Evolutionary conservation across 139 green algal genomes (phyloP), one percentile per base, ranked within the genome.

Genomic region (Tetradesmus lagerheimii): DNA sequence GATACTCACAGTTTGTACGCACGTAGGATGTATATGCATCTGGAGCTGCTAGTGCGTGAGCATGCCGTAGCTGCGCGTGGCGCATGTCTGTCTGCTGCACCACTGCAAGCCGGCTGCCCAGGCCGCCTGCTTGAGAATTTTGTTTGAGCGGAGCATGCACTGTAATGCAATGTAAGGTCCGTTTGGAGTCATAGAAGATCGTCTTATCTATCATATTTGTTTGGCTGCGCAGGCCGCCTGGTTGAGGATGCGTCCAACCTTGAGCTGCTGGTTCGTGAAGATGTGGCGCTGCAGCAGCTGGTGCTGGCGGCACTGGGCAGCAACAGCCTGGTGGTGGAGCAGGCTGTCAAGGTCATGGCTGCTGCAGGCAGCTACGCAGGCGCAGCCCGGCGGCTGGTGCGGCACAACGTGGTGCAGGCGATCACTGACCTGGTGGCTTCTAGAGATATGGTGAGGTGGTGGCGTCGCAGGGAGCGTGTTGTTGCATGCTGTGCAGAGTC

Each of bases 161-260:
- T n/a, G n/a, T n/a, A n/a, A n/a, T n/a, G n/a, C n/a, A n/a, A n/a
- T n/a, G n/a, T n/a, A n/a, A n/a, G n/a, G n/a, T n/a, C n/a, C n/a
- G n/a, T n/a, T n/a, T n/a, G n/a, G n/a, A n/a, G n/a, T n/a, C n/a
- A n/a, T n/a, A n/a, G n/a, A n/a, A n/a, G n/a, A n/a, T n/a, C n/a
- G n/a, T n/a, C n/a, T n/a, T n/a, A n/a, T n/a, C n/a, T n/a, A n/a
- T n/a, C n/a, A n/a, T n/a, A 50, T 5, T 50, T 50, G 43, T 76
- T 43, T 37, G 25, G 0, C 29, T 41, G 37, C 38, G 91, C 95
- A 96, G 96, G 94, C 31, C 92, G 94, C 8, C 92, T 99, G 45
- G 94, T 95, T 5, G 95, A 98, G 93, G 96, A 99, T 78, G 83
- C 89, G 14, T 89, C 90, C n/a, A 97, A 97, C 91, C 96, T 97